Conservation (phyloP, 208 protist species). For the Trypanosoma platydactyli region DNA sequence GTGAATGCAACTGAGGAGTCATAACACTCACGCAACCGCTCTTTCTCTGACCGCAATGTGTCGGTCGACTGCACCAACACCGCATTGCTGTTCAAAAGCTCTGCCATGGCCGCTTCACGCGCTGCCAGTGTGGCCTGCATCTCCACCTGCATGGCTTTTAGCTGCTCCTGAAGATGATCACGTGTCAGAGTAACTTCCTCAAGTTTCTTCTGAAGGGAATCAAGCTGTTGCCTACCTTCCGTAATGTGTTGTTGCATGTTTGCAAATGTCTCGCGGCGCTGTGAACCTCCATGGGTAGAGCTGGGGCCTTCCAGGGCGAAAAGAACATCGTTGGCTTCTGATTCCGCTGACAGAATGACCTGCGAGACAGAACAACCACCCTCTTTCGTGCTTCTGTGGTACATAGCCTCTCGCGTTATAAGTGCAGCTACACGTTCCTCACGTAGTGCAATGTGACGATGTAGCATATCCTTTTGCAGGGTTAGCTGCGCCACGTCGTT, state of each 20-base stretch:
- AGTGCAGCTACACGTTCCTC: constrained; percentile 62
- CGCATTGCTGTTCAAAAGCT: constrained; percentile 38
- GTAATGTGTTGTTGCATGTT: constrained; percentile 11
- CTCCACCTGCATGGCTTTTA: constrained; percentile 13
- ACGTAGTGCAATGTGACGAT: constrained; percentile 55
- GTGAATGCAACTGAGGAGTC: constrained; percentile 40
- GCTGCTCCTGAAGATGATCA: constrained; percentile 14
- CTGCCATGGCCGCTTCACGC: constrained; percentile 25
- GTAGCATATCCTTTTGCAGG: constrained; percentile 75
- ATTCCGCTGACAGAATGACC: constrained; percentile 3
- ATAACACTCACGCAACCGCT: constrained; percentile 47
- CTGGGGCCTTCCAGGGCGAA: background rate
- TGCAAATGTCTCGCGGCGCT: constrained; percentile 8
- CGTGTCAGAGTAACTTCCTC: constrained; percentile 18
- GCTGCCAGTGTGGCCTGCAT: constrained; percentile 26
- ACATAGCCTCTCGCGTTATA: constrained; percentile 47
- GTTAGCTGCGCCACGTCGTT: constrained; percentile 69
- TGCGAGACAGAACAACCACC: constrained; percentile 4
- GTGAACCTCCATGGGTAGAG: constrained; percentile 5
- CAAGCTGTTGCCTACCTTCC: constrained; percentile 14
- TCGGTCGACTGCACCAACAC: constrained; percentile 39
- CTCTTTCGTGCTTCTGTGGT: background rate
- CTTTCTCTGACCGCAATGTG: constrained; percentile 29
- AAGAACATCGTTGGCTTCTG: constrained; percentile 13
- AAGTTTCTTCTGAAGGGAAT: constrained; percentile 11